These are phyloP conservation scores for Lodderomyces elongisporus DNA, from an alignment of 1,139 yeast species.

Conservation along the genomic window DNA sequence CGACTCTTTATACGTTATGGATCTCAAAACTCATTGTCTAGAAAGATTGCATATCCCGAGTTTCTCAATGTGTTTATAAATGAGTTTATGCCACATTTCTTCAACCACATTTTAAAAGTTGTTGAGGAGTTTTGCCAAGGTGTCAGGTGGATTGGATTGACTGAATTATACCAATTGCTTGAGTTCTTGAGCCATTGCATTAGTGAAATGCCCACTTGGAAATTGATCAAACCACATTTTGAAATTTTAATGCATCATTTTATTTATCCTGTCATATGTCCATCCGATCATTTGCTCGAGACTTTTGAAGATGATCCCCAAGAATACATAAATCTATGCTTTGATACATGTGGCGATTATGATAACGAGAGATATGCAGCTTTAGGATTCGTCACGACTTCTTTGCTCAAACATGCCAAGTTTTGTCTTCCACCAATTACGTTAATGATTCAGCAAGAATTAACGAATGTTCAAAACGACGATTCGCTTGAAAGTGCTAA, in stretches of 20 bases:
- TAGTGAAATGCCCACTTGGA: conserved; percentile 66
- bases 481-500: conserved; percentile 58
- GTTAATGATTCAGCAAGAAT: conserved; percentile 57
- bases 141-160: conserved; percentile 63
- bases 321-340: conserved; percentile 77
- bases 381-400: conserved; percentile 54
- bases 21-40: conserved; percentile 38
- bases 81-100: conserved; percentile 69
- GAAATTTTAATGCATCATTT: conserved; percentile 64
- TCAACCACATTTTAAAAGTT: conserved; percentile 58
- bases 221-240: conserved; percentile 63
- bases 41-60: conserved; percentile 46
- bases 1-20: conserved; percentile 77
- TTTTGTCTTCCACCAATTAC: conserved; percentile 60
- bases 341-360: conserved; percentile 61
- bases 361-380: conserved; percentile 69
- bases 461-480: conserved; percentile 36
- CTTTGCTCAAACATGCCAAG: conserved; percentile 63
- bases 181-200: conserved; percentile 69
- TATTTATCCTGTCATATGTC: conserved; percentile 73
- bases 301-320: conserved; percentile 84
- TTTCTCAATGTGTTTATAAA: conserved; percentile 45
- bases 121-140: conserved; percentile 70
- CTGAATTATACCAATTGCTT: conserved; percentile 62
- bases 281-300: conserved; percentile 66